These are phyloP conservation scores for Scenedesmus sp. DNA, from an alignment of 163 green algal genomes.

Conservation along the genomic window DNA sequence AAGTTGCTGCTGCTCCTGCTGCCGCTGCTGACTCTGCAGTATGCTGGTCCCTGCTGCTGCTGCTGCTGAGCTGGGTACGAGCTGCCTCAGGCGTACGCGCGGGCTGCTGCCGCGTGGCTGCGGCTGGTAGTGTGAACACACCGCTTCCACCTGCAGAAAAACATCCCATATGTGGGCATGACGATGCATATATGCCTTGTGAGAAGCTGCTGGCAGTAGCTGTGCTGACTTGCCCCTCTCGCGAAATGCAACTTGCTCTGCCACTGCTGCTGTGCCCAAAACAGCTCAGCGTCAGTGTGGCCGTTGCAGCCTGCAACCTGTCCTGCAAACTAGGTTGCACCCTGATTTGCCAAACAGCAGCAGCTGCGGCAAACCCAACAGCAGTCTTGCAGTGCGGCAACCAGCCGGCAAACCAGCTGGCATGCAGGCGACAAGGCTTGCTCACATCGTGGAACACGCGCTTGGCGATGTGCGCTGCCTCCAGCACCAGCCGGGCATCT, in stretches of 20 bases:
- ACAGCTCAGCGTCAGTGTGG: not conserved
- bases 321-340: not conserved
- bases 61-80: not conserved
- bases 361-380: not conserved
- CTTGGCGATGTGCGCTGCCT: slow-evolving; percentile 73
- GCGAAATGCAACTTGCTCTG: not conserved
- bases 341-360: no score
- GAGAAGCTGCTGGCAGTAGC: no score
- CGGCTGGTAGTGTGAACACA: slow-evolving; percentile 60
- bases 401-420: not conserved
- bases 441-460: slow-evolving; percentile 72
- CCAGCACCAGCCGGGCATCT: slow-evolving; percentile 81
- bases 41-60: not conserved
- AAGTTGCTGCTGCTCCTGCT: slow-evolving; percentile 23
- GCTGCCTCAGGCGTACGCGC: slow-evolving; percentile 10
- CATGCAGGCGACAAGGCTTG: not conserved
- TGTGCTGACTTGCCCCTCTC: not conserved
- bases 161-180: not conserved
- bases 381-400: not conserved
- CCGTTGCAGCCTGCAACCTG: not conserved
- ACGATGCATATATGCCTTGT: no score
- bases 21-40: slow-evolving; percentile 27
- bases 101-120: slow-evolving; percentile 3
- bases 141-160: slow-evolving; percentile 63
- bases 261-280: not conserved